Percentiles rank a stretch among this genome's conserved stretches.
Evolutionary conservation across 306 rosid genomes (phyloP).

Genomic region (Begonia masoniana): DNA sequence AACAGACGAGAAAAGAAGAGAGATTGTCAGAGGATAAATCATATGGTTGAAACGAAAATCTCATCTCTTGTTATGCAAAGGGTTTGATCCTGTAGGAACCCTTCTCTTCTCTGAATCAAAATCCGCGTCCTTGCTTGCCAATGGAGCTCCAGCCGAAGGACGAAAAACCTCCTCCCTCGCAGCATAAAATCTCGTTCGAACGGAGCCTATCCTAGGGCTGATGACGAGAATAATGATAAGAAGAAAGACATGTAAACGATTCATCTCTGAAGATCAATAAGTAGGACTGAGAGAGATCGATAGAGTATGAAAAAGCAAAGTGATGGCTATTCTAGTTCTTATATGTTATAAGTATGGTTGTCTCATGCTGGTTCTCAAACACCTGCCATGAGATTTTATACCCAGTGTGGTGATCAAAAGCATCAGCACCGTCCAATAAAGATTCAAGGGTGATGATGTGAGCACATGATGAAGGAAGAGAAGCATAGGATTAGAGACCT

Average conservation of each 20-base stretch:
- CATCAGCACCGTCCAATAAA: slow-evolving; percentile 15
- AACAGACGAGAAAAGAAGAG: slow-evolving; percentile 2
- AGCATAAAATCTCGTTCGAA: slow-evolving; percentile 7
- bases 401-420: background rate
- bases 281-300: too few relatives aligned
- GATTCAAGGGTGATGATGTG: background rate
- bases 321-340: background rate
- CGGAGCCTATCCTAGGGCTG: slow-evolving; percentile 27
- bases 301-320: slow-evolving; percentile 1
- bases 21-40: background rate
- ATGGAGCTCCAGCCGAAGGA: slow-evolving; percentile 19
- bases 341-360: too few relatives aligned
- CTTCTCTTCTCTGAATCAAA: slow-evolving; percentile 37
- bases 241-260: slow-evolving; percentile 26
- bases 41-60: slow-evolving; percentile 14
- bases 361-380: too few relatives aligned
- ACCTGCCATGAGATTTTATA: too few relatives aligned
- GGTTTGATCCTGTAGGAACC: slow-evolving; percentile 1
- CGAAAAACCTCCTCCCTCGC: slow-evolving; percentile 8
- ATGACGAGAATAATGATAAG: slow-evolving; percentile 28
- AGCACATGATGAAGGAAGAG: slow-evolving; percentile 3
- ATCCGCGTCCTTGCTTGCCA: slow-evolving; percentile 12
- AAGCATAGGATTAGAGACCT: slow-evolving; percentile 23
- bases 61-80: slow-evolving; percentile 69
- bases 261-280: slow-evolving; percentile 19